phyloP scores from a whole-genome alignment of 306 rosid species.

The Prinsepia uniflora region DNA sequence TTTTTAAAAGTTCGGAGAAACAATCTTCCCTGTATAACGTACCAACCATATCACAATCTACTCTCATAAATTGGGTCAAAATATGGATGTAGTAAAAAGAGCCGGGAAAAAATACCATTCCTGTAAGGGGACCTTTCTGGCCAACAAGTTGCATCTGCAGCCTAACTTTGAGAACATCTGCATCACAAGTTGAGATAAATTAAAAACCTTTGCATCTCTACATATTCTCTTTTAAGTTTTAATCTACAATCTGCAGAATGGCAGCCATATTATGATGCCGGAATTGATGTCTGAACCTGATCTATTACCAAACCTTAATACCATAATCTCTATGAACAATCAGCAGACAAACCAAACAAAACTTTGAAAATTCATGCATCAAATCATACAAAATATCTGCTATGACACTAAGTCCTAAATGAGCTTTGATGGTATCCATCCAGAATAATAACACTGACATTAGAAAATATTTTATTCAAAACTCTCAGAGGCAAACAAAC shows the following conservation, averaged over 20 bases:
- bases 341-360: not conserved
- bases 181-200: constrained; percentile 36
- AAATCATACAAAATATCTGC: not conserved
- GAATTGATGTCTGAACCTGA: not conserved
- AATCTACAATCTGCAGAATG: not conserved
- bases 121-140: constrained; percentile 81
- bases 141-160: constrained; percentile 99
- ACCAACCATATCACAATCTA: constrained; percentile 17
- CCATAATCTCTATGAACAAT: not conserved
- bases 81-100: constrained; percentile 16
- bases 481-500: not conserved
- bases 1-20: constrained; percentile 52
- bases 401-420: not conserved
- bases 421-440: not conserved
- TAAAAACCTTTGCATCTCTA: not conserved
- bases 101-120: constrained; percentile 67
- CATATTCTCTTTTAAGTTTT: not conserved
- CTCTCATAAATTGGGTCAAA: constrained; percentile 25
- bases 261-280: no score
- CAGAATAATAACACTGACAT: not conserved
- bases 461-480: not conserved
- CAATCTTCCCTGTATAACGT: constrained; percentile 51
- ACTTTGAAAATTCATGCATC: not conserved
- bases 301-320: not conserved
- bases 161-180: constrained; percentile 95